phyloP scores from a whole-genome alignment of 441 rosid species.

The Pelargonium exstipulatum region DNA sequence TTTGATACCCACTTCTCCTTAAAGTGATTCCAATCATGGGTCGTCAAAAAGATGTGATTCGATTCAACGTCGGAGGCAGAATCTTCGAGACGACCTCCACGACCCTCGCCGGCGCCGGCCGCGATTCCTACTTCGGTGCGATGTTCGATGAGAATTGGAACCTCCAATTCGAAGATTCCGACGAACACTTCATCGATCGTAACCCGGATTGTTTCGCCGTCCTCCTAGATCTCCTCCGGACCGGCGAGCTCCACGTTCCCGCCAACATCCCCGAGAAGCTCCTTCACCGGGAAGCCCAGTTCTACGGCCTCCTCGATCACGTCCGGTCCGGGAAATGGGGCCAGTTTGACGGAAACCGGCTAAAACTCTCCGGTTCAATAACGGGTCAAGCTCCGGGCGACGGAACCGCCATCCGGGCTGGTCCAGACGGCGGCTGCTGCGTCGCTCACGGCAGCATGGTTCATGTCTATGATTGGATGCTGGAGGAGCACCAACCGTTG shows the following conservation, averaged over 20 bases:
- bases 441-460: slow-evolving; percentile 89
- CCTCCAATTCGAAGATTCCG: slow-evolving; percentile 22
- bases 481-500: slow-evolving; percentile 71
- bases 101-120: slow-evolving; percentile 83
- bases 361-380: slow-evolving; percentile 44
- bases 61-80: slow-evolving; percentile 87
- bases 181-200: slow-evolving; percentile 60
- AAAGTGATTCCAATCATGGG: slow-evolving; percentile 39
- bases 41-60: slow-evolving; percentile 54
- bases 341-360: slow-evolving; percentile 71
- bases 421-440: slow-evolving; percentile 86
- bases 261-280: slow-evolving; percentile 55
- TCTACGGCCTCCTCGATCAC: slow-evolving; percentile 74
- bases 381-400: slow-evolving; percentile 84
- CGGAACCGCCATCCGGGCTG: slow-evolving; percentile 85
- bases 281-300: slow-evolving; percentile 66
- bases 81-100: slow-evolving; percentile 80
- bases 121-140: slow-evolving; percentile 78
- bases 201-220: slow-evolving; percentile 81
- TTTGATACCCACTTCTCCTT: too few species aligned
- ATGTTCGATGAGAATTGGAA: slow-evolving; percentile 73
- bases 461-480: slow-evolving; percentile 81
- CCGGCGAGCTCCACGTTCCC: slow-evolving; percentile 73
- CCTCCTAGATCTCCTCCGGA: slow-evolving; percentile 92
- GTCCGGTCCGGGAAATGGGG: slow-evolving; percentile 83